Evolutionary conservation across 495 filamentous ascomycete genomes (phyloP).

Genomic region (Penicillium ochrochloron): DNA sequence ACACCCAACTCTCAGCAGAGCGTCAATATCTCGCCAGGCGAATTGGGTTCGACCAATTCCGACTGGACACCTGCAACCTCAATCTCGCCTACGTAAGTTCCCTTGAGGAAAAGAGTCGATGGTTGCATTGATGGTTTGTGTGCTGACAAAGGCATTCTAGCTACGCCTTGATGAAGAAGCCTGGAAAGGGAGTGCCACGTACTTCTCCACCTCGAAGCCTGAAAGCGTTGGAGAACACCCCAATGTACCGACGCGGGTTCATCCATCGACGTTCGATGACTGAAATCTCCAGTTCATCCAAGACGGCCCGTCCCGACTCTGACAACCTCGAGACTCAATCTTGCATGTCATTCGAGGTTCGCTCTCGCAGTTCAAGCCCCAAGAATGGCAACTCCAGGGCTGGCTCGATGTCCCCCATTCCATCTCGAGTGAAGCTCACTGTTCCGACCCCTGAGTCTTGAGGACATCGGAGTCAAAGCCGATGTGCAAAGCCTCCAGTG

Average conservation of each 20-base stretch:
- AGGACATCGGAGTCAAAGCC: not conserved
- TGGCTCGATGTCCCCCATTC: conserved; percentile 41
- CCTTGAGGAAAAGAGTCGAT: not conserved
- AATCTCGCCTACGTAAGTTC: conserved; percentile 53
- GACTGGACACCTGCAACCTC: conserved; percentile 56
- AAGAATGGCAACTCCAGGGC: conserved; percentile 43
- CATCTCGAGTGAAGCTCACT: conserved; percentile 40
- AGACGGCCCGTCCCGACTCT: conserved; percentile 36
- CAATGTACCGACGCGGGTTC: conserved; percentile 30
- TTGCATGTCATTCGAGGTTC: conserved; percentile 23
- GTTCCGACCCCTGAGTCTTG: conserved; percentile 30
- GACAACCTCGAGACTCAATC: conserved; percentile 32
- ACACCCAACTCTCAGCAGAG: conserved; percentile 50
- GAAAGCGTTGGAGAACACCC: conserved; percentile 37
- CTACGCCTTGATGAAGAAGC: conserved; percentile 43
- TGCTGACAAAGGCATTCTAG: conserved; percentile 37
- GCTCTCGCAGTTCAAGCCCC: conserved; percentile 36
- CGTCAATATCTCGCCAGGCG: conserved; percentile 43
- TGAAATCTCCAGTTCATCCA: conserved; percentile 41
- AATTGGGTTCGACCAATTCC: conserved; percentile 31
- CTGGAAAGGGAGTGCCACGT: conserved; percentile 33
- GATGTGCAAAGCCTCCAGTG: not conserved
- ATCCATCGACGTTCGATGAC: conserved; percentile 35
- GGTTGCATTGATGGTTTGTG: not conserved
- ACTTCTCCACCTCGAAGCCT: conserved; percentile 40